Percentiles rank a stretch among this genome's conserved stretches.
These are phyloP conservation scores for Tylopilus cervinicoccineus DNA, from an alignment of 768 basidiomycete genomes.

Conservation along the genomic window DNA sequence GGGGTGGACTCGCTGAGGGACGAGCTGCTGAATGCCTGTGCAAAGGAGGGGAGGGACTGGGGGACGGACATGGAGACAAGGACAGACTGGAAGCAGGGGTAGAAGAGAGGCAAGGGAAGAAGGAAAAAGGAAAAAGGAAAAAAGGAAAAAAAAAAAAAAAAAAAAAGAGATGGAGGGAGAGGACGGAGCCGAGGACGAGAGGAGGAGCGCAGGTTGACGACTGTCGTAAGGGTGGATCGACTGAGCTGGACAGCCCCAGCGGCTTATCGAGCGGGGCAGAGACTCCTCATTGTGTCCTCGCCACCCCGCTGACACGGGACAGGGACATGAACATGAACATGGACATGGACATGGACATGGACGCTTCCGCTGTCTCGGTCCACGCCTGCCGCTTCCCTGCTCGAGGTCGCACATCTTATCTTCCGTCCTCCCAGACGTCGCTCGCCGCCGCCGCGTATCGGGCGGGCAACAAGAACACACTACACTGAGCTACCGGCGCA, in stretches of 20 bases:
- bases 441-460: no score
- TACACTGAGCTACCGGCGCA: no score
- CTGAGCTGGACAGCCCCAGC: not conserved
- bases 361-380: conserved; percentile 3
- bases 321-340: no score
- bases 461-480: no score
- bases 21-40: conserved; percentile 64
- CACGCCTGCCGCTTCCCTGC: not conserved
- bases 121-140: not conserved
- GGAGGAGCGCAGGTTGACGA: not conserved
- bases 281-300: no score
- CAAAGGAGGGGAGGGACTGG: conserved; percentile 76
- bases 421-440: no score
- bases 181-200: conserved; percentile 16
- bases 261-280: no score
- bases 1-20: conserved; percentile 49
- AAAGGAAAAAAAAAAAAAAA: not conserved
- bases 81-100: not conserved
- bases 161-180: no score
- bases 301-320: no score
- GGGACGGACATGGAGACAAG: conserved; percentile 39
- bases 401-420: no score
- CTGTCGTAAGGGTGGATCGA: conserved; percentile 3
- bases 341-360: not conserved
- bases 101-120: not conserved